Percentiles rank a stretch among this genome's conserved stretches.
These are phyloP conservation scores for Centaurea solstitialis DNA, from an alignment of 129 eudicot species.

Conservation along the genomic window DNA sequence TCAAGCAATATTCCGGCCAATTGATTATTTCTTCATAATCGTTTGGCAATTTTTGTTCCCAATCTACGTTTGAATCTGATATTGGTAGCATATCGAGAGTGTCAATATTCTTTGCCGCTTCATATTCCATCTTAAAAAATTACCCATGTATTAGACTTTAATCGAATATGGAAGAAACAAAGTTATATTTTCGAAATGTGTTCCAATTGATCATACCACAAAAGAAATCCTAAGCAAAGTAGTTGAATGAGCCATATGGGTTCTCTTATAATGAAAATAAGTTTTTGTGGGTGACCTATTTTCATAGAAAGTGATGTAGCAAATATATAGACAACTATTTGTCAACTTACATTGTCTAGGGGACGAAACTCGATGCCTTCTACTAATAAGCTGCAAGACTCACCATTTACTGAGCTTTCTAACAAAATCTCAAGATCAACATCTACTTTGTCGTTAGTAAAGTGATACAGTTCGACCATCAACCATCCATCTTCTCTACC, in stretches of 20 bases:
- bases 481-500: not conserved
- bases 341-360: not conserved
- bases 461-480: not conserved
- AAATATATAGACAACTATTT: not conserved
- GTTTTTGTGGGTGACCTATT: not conserved
- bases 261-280: no score
- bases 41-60: slow-evolving; percentile 10
- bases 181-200: no score
- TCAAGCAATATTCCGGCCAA: not conserved
- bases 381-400: not conserved
- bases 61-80: not conserved
- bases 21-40: slow-evolving; percentile 20
- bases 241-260: no score
- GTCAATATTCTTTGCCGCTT: not conserved
- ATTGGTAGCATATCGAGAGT: not conserved
- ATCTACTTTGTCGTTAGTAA: not conserved
- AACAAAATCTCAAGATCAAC: not conserved
- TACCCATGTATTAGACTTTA: not conserved
- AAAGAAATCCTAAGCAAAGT: no score
- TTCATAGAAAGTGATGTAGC: not conserved
- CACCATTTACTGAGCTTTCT: not conserved
- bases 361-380: slow-evolving; percentile 21
- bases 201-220: no score
- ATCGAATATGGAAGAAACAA: no score
- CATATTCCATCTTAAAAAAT: not conserved